Base-by-base conservation (phyloP, 2,329 filamentous ascomycete species). In the Xylaria sp. region DNA sequence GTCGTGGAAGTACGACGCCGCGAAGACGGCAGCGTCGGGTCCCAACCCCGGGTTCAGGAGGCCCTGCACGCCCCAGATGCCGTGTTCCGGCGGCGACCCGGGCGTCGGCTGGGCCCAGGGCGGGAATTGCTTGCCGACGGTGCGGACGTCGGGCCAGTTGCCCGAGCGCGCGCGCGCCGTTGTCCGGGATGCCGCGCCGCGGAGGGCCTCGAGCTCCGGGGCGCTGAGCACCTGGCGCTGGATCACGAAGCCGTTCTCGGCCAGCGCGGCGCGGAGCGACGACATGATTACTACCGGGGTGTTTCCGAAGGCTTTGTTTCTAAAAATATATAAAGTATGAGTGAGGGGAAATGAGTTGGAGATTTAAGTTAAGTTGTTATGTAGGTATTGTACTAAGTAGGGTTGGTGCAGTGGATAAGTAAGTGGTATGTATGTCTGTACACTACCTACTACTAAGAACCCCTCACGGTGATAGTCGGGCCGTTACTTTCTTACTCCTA, bases 21-120 rank as follows among this genome's bases (percentile, higher is more conserved):
- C 86, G 79, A 94, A 96, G 2, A 84, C 77, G 2, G 83, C 78
- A 66, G 87, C 84, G 61, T 86, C 85, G 0, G 88, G 86, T 1
- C 67, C 70, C 72, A 95, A 87, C 1, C 84, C 82, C 0, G 93
- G 93, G 78, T 94, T 90, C 74, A 97, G 84, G 5, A 97, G 85
- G 78, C 94, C 92, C 82, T 97, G 93, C 2, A 96, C 90, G 69
- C 93, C 93, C 94, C 93, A 97, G 78, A 97, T 96, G 22, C 92
- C 92, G 58, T 84, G 82, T 10, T 11, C 22, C 5, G 66, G 68
- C 20, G 68, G 63, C 31, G 25, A 81, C 0, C 82, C 77, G 1
- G 81, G 79, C 0, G 83, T 81, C 1, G 84, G 81, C 56, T 83
- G 83, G 4, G 86, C 82, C 93, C 93, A 97, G 0, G 94, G 94